Evolutionary conservation across 768 basidiomycete genomes (phyloP).

Genomic region (Pulveroboletus sp.): DNA sequence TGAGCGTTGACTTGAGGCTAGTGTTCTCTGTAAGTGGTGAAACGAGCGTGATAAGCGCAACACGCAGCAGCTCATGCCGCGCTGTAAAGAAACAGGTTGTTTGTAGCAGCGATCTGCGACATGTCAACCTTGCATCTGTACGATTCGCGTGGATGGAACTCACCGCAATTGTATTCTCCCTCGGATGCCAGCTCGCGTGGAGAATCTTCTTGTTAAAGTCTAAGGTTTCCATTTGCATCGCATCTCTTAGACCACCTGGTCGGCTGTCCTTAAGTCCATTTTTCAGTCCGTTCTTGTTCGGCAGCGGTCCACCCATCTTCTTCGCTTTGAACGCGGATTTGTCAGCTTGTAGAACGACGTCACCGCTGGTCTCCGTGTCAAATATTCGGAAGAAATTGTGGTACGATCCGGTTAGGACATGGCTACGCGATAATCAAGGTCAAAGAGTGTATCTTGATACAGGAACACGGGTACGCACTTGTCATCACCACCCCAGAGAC

Average conservation of each 20-base stretch:
- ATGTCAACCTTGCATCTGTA: slow-evolving; percentile 5
- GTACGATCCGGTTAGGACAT: slow-evolving; percentile 98
- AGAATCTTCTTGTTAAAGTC: slow-evolving; percentile 98
- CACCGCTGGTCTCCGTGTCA: slow-evolving; percentile 81
- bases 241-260: slow-evolving; percentile 65
- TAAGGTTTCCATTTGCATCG: slow-evolving; percentile 79
- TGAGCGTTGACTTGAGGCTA: slow-evolving; percentile 8
- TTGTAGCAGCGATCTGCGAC: slow-evolving; percentile 83
- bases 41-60: neutral
- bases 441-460: slow-evolving; percentile 3
- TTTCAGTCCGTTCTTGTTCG: slow-evolving; percentile 65
- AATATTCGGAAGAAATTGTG: slow-evolving; percentile 99
- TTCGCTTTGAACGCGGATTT: slow-evolving; percentile 99
- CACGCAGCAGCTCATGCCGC: slow-evolving; percentile 34
- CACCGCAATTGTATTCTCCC: slow-evolving; percentile 97
- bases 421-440: slow-evolving; percentile 42
- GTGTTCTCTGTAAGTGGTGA: slow-evolving; percentile 11
- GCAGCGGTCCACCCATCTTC: slow-evolving; percentile 88
- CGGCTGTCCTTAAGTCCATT: slow-evolving; percentile 78
- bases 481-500: slow-evolving; percentile 95
- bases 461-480: slow-evolving; percentile 54
- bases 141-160: slow-evolving; percentile 28
- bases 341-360: slow-evolving; percentile 95
- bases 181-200: slow-evolving; percentile 95
- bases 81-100: slow-evolving; percentile 33